Conservation (phyloP, 164 flowering plant genomes). For the Macadamia integrifolia region DNA sequence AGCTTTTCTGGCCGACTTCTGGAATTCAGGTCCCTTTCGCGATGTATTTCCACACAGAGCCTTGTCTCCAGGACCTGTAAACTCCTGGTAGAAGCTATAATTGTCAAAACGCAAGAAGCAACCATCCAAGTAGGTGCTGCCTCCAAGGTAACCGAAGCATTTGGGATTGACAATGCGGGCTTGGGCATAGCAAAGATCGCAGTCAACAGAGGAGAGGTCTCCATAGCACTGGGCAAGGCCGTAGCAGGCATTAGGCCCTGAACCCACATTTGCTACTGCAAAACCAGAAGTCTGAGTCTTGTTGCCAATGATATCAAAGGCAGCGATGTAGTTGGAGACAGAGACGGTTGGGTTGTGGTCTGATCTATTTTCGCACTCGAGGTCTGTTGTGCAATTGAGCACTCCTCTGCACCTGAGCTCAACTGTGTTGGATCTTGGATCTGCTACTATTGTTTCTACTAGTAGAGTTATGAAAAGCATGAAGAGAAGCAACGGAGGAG, state of each 20-base stretch:
- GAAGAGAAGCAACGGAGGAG: slow-evolving; percentile 8
- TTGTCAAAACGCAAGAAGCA: slow-evolving; percentile 74
- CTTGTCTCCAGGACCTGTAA: slow-evolving; percentile 44
- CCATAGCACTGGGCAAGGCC: slow-evolving; percentile 71
- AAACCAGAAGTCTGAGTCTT: slow-evolving; percentile 47
- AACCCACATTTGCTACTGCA: slow-evolving; percentile 47
- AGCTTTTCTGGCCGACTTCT: slow-evolving; percentile 42
- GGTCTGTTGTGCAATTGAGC: not conserved
- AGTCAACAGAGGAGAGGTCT: slow-evolving; percentile 30
- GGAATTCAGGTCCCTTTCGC: slow-evolving; percentile 29
- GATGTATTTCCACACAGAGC: slow-evolving; percentile 54
- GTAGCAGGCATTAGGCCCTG: slow-evolving; percentile 52
- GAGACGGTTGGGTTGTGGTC: slow-evolving; percentile 19
- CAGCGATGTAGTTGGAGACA: slow-evolving; percentile 59
- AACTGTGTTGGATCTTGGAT: slow-evolving; percentile 58
- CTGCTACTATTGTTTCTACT: slow-evolving; percentile 27
- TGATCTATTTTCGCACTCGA: slow-evolving; percentile 40
- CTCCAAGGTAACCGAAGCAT: slow-evolving; percentile 56
- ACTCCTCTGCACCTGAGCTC: slow-evolving; percentile 29
- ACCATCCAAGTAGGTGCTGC: slow-evolving; percentile 66
- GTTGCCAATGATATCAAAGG: slow-evolving; percentile 67
- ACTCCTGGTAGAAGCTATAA: slow-evolving; percentile 58
- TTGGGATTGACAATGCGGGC: slow-evolving; percentile 68
- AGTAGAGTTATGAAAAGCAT: slow-evolving; percentile 17
- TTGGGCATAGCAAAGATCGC: slow-evolving; percentile 62